Percentiles rank a stretch among this genome's conserved stretches.
phyloP scores from a whole-genome alignment of 148 eudicot genomes.

The Silene conica region DNA sequence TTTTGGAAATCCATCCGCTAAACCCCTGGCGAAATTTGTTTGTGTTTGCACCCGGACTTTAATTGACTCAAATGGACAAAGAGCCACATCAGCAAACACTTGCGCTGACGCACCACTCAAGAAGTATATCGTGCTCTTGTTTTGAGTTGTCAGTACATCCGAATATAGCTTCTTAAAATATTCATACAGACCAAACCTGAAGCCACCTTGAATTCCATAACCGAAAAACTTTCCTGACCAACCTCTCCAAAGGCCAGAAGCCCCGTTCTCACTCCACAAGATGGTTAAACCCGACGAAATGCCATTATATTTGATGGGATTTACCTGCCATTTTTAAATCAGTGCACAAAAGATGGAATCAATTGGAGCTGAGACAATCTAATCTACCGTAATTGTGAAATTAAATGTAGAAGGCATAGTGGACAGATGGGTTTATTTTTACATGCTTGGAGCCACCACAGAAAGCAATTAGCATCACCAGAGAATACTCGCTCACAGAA shows the following conservation, averaged over 20 bases:
- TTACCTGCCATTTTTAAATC: slow-evolving; percentile 39
- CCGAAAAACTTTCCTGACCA: slow-evolving; percentile 96
- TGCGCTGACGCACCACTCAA: slow-evolving; percentile 94
- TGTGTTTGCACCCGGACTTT: slow-evolving; percentile 93
- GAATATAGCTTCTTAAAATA: slow-evolving; percentile 84
- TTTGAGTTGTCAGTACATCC: slow-evolving; percentile 57
- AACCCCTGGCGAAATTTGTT: slow-evolving; percentile 70
- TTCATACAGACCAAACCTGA: slow-evolving; percentile 85
- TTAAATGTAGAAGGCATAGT: not conserved
- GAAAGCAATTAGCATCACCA: not conserved
- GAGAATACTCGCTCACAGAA: not conserved
- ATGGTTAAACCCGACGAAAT: slow-evolving; percentile 60
- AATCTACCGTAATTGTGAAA: not conserved
- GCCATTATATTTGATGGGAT: slow-evolving; percentile 62
- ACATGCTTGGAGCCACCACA: not conserved
- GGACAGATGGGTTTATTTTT: not conserved
- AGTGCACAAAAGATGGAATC: slow-evolving; percentile 4
- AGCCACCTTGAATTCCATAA: slow-evolving; percentile 91
- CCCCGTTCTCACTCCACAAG: slow-evolving; percentile 75
- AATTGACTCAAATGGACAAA: slow-evolving; percentile 88
- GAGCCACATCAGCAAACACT: slow-evolving; percentile 86
- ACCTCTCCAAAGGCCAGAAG: slow-evolving; percentile 90
- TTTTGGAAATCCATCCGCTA: slow-evolving; percentile 85
- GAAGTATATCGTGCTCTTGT: slow-evolving; percentile 64
- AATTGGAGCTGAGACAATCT: not conserved